A percentile compares a stretch with the other conserved stretches of the same genome.
phyloP scores from a whole-genome alignment of 192 early-diverging fungal genomes.

The Coemansia reversa region DNA sequence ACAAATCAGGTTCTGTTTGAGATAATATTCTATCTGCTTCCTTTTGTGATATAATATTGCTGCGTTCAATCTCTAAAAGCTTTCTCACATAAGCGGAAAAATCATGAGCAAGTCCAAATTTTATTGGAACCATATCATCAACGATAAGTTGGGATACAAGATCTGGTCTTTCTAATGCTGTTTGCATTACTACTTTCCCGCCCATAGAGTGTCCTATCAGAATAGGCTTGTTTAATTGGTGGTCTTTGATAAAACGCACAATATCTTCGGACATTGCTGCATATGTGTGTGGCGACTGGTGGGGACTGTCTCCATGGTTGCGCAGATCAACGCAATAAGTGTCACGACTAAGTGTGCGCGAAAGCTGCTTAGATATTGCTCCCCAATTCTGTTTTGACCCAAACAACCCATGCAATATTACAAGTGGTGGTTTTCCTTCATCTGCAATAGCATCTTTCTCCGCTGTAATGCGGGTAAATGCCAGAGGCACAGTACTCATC shows the following conservation, averaged over 20 bases:
- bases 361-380: slow-evolving; percentile 73
- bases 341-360: slow-evolving; percentile 59
- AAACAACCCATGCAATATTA: slow-evolving; percentile 89
- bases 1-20: slow-evolving; percentile 53
- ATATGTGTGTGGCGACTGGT: slow-evolving; percentile 64
- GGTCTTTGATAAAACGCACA: slow-evolving; percentile 61
- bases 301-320: slow-evolving; percentile 92
- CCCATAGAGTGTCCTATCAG: slow-evolving; percentile 94
- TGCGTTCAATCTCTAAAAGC: slow-evolving; percentile 61
- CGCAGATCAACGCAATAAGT: slow-evolving; percentile 82
- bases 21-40: slow-evolving; percentile 62
- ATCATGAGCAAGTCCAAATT: slow-evolving; percentile 50
- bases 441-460: background rate
- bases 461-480: slow-evolving; percentile 18
- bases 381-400: slow-evolving; percentile 95
- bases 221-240: slow-evolving; percentile 55
- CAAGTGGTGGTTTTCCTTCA: slow-evolving; percentile 49
- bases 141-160: slow-evolving; percentile 61
- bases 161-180: slow-evolving; percentile 59
- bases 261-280: slow-evolving; percentile 81
- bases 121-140: slow-evolving; percentile 69
- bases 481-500: slow-evolving; percentile 32
- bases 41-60: slow-evolving; percentile 55
- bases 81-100: slow-evolving; percentile 60
- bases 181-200: slow-evolving; percentile 72